phyloP scores from a whole-genome alignment of 305 asterid genomes.

The Solanum aculeatissimum region DNA sequence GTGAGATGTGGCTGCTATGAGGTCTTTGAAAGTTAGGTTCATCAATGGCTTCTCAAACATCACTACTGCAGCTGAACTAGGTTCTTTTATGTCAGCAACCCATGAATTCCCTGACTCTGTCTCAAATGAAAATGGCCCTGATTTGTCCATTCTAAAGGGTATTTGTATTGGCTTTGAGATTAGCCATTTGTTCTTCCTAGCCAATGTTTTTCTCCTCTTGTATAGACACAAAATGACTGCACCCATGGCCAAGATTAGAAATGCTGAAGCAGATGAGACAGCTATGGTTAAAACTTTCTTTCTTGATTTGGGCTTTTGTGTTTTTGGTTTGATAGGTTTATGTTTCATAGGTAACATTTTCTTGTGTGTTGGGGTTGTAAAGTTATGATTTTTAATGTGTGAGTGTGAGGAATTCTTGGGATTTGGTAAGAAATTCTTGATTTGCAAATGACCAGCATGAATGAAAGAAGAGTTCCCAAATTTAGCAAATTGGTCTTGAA shows the following conservation, averaged over 20 bases:
- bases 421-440: background rate
- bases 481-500: conserved; percentile 10
- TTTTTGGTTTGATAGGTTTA: background rate
- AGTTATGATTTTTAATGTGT: conserved; percentile 15
- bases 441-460: conserved; percentile 35
- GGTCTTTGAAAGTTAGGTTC: conserved; percentile 86
- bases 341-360: conserved; percentile 15
- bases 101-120: conserved; percentile 92
- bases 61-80: conserved; percentile 74
- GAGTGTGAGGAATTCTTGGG: conserved; percentile 5
- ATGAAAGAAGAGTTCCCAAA: conserved; percentile 46
- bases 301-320: conserved; percentile 16
- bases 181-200: conserved; percentile 59
- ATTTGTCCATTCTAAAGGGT: conserved; percentile 56
- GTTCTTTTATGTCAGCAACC: conserved; percentile 83
- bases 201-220: conserved; percentile 33
- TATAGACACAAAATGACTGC: conserved; percentile 15
- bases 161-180: conserved; percentile 66
- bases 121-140: conserved; percentile 86
- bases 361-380: conserved; percentile 9
- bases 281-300: conserved; percentile 13
- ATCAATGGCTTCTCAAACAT: conserved; percentile 96
- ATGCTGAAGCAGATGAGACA: conserved; percentile 14
- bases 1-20: conserved; percentile 77
- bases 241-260: conserved; percentile 8